Evolutionary conservation across 805 yeast species (phyloP).

Genomic region (Hanseniaspora valbyensis): DNA sequence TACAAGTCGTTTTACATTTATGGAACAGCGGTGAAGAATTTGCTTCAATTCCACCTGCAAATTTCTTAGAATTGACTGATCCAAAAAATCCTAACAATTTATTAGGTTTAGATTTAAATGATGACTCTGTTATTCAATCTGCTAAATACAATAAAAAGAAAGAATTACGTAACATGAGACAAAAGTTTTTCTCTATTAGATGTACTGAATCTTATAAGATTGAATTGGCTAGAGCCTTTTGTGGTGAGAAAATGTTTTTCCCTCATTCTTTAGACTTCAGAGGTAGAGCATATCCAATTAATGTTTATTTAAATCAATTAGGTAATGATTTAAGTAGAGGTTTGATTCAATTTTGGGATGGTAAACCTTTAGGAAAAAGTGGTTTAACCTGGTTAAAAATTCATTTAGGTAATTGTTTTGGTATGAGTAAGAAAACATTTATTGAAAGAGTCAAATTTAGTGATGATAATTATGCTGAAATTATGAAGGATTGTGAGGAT

Average conservation of each 20-base stretch:
- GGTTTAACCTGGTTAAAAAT: conserved; percentile 69
- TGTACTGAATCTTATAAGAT: conserved; percentile 89
- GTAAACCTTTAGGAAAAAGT: conserved; percentile 49
- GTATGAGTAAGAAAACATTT: conserved; percentile 62
- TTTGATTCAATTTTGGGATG: conserved; percentile 64
- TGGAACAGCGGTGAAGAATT: conserved; percentile 82
- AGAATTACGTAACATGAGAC: conserved; percentile 46
- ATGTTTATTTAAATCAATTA: conserved; percentile 70
- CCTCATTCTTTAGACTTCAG: conserved; percentile 76
- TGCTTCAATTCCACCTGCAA: conserved; percentile 56
- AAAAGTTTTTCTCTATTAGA: conserved; percentile 68
- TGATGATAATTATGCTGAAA: conserved; percentile 44
- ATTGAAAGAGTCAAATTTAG: conserved; percentile 50
- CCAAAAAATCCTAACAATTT: conserved; percentile 54
- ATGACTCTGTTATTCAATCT: background rate
- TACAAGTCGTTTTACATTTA: conserved; percentile 55
- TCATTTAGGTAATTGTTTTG: conserved; percentile 62
- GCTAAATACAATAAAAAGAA: conserved; percentile 33
- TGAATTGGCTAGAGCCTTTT: conserved; percentile 87
- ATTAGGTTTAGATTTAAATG: background rate
- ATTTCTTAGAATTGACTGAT: conserved; percentile 35
- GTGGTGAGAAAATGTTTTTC: conserved; percentile 66
- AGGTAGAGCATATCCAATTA: conserved; percentile 73
- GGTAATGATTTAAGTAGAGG: conserved; percentile 73
- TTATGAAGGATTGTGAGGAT: conserved; percentile 47